A percentile compares a stretch with the other conserved stretches of the same genome.
Conservation (phyloP, 2,329 filamentous ascomycete species). For the Fusarium coffeatum region DNA sequence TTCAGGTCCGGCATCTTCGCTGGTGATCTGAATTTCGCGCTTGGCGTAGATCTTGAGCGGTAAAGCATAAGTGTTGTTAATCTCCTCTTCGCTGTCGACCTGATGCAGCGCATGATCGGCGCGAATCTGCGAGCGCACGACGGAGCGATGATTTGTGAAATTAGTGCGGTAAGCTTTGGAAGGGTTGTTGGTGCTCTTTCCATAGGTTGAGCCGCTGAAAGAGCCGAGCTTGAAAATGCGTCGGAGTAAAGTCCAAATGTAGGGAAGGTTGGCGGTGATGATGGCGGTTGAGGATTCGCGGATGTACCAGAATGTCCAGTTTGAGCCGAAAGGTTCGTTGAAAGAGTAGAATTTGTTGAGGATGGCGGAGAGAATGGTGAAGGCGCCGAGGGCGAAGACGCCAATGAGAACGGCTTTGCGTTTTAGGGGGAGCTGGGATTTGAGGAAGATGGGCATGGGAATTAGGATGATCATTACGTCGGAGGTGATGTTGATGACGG, state of each 20-base stretch:
- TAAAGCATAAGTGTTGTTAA: constrained; percentile 49
- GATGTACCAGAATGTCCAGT: constrained; percentile 58
- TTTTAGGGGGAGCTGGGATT: constrained; percentile 60
- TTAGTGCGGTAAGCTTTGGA: constrained; percentile 44
- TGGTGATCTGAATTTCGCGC: constrained; percentile 50
- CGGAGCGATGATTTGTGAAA: constrained; percentile 46
- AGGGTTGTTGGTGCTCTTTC: constrained; percentile 43
- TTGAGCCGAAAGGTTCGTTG: constrained; percentile 51
- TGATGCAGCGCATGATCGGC: constrained; percentile 43
- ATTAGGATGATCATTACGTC: constrained; percentile 70
- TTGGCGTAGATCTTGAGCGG: constrained; percentile 54
- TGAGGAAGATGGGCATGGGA: constrained; percentile 65
- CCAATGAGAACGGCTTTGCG: constrained; percentile 64
- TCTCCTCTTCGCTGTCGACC: constrained; percentile 54
- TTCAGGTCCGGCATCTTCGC: constrained; percentile 39
- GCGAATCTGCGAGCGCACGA: constrained; percentile 35
- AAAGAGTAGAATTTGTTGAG: constrained; percentile 60
- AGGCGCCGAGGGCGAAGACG: constrained; percentile 60
- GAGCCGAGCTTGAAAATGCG: constrained; percentile 52
- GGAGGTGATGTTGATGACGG: constrained; percentile 69
- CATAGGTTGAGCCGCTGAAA: constrained; percentile 49
- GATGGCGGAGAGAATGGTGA: constrained; percentile 63
- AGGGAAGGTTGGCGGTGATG: constrained; percentile 57
- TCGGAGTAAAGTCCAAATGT: constrained; percentile 56
- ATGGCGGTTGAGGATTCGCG: constrained; percentile 58